Conservation (phyloP, 2,329 filamentous ascomycete species). For the Hirsutella rhossiliensis region DNA sequence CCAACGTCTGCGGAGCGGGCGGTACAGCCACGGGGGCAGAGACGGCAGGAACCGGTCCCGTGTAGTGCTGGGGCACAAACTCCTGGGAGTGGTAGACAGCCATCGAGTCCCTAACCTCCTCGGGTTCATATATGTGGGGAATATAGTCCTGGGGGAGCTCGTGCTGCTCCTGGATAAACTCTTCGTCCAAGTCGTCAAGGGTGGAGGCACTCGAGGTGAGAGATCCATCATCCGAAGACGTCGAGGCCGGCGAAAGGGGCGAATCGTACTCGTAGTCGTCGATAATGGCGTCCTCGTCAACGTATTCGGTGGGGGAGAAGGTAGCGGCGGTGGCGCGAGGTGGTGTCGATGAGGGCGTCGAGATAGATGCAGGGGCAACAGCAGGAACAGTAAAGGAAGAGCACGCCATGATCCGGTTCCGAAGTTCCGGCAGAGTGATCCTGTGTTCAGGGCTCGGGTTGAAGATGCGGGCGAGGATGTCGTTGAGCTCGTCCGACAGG, state of each 20-base stretch:
- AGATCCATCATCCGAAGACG: constrained; percentile 41
- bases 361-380: constrained; percentile 9
- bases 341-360: constrained; percentile 29
- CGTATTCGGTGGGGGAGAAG: constrained; percentile 23
- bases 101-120: constrained; percentile 26
- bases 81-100: constrained; percentile 31
- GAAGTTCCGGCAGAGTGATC: constrained; percentile 71
- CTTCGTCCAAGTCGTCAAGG: constrained; percentile 38
- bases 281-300: constrained; percentile 33
- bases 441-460: constrained; percentile 72
- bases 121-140: constrained; percentile 32
- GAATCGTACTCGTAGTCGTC: constrained; percentile 31
- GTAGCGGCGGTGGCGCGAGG: constrained; percentile 17
- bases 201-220: constrained; percentile 41
- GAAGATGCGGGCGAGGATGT: constrained; percentile 79
- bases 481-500: constrained; percentile 77
- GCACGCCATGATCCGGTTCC: constrained; percentile 65
- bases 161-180: constrained; percentile 32
- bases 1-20: constrained; percentile 12
- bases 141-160: constrained; percentile 24
- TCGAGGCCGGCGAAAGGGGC: constrained; percentile 37
- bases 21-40: constrained; percentile 2
- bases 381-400: constrained; percentile 52
- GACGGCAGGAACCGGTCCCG: constrained; percentile 21
- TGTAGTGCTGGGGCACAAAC: constrained; percentile 32